Evolutionary conservation across 805 yeast genomes (phyloP).

Genomic region (Hanseniaspora guilliermondii): DNA sequence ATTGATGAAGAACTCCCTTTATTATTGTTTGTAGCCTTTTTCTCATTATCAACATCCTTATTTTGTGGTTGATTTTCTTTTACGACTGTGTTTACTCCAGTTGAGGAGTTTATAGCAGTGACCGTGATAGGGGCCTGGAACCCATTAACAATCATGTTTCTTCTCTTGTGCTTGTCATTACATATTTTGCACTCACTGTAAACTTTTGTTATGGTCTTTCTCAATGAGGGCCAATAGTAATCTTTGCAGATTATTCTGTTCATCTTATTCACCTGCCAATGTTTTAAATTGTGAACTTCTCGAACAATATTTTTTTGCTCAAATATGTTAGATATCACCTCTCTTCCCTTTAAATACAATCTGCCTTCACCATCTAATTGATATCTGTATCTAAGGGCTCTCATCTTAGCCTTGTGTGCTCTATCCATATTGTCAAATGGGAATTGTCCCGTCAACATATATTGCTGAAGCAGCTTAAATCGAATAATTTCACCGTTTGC

Average conservation of each 20-base stretch:
- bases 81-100: neutral
- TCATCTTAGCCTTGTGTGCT: conserved; percentile 73
- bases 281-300: conserved; percentile 55
- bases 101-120: neutral
- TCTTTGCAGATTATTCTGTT: conserved; percentile 64
- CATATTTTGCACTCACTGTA: conserved; percentile 68
- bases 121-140: conserved; percentile 9
- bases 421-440: conserved; percentile 66
- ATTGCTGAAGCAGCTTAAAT: conserved; percentile 65
- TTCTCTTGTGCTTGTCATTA: conserved; percentile 31
- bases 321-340: conserved; percentile 67
- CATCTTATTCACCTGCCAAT: conserved; percentile 81
- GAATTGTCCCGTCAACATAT: conserved; percentile 71
- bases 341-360: conserved; percentile 62
- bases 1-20: neutral
- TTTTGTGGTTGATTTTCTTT: neutral
- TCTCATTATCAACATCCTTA: neutral
- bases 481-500: conserved; percentile 29
- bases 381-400: conserved; percentile 33
- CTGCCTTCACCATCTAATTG: conserved; percentile 46
- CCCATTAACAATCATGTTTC: conserved; percentile 17
- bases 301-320: conserved; percentile 65
- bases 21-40: neutral
- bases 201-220: conserved; percentile 72
- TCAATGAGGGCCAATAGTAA: conserved; percentile 85